Evolutionary conservation across 2,329 filamentous ascomycete species (phyloP).

Genomic region (Thelonectria olida): DNA sequence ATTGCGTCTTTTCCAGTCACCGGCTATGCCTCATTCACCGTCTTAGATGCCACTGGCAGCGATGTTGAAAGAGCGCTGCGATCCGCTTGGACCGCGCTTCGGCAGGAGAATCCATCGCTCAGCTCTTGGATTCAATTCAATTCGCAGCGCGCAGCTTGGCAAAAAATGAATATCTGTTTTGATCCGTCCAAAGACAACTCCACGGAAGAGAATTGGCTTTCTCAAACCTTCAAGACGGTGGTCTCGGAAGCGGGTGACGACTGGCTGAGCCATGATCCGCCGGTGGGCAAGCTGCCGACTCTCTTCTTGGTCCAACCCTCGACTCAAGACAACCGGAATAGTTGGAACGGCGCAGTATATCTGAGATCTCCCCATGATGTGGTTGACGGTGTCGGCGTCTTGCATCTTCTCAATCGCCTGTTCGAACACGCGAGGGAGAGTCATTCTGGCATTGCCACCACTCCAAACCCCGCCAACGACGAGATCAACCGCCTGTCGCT

Average conservation of each 20-base stretch:
- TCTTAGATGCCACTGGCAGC: neutral
- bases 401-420: neutral
- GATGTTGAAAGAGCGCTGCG: neutral
- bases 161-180: neutral
- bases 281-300: neutral
- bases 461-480: neutral
- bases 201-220: neutral
- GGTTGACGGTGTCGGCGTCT: neutral
- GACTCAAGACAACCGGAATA: neutral
- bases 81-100: neutral
- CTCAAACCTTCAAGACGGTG: neutral
- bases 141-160: neutral
- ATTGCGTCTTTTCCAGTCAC: slow-evolving; percentile 2
- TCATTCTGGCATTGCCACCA: neutral
- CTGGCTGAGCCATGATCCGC: neutral
- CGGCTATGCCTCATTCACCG: neutral
- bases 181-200: neutral
- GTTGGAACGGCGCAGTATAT: neutral
- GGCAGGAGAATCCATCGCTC: neutral
- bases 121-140: neutral
- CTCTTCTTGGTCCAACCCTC: neutral
- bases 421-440: neutral
- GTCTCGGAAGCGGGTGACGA: neutral
- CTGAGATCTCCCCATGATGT: slow-evolving; percentile 1
- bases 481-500: neutral